Base-by-base conservation (phyloP, 805 yeast genomes). In the Nakazawaea laoshanensis region DNA sequence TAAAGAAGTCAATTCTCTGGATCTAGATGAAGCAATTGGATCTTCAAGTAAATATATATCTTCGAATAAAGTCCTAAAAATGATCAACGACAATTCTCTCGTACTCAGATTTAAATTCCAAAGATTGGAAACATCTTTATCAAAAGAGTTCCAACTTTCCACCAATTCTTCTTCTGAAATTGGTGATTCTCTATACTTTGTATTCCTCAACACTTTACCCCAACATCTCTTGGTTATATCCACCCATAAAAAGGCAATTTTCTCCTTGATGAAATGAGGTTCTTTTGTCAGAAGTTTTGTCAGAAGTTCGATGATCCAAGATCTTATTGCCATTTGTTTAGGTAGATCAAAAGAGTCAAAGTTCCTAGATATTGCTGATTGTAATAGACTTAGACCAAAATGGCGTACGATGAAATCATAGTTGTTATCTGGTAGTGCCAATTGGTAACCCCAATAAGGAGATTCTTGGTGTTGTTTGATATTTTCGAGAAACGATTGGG, bases 1-100 rank as follows among this genome's bases (percentile, higher is more conserved):
- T 31, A 86, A 68, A 20, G 94, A 86, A 32, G 81, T 79, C 24
- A 89, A 66, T 1, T 82, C 69, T n/a, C 74, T 67, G 36, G 80
- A 73, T 47, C 97, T 67, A 43, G 76, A 80, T 21, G 88, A 66
- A 2, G 95, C 95, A 14, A 86, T 72, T 16, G 96, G 81, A 50
- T 92, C 99, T 44, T 92, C 97, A 30, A 92, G 64, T 32, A 94
- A 62, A 50, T 86, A 92, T 8, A 92, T 74, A 50, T 92, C 99
- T 57, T 92, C 99, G 50, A 89, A 92, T 12, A 92, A 57, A 3
- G 94, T 86, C 48, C 96, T 65, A 43, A 85, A 71, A 5, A 92
- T 81, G 29, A 82, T 74, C 16, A 89, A 59, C 2, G 88, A 65
- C 30, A 92, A 60, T 49, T 87, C 95, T 41, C 95, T 65, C 3